These are phyloP conservation scores for Lipomyces spencermartinsiae DNA, from an alignment of 805 yeast species.

Conservation along the genomic window DNA sequence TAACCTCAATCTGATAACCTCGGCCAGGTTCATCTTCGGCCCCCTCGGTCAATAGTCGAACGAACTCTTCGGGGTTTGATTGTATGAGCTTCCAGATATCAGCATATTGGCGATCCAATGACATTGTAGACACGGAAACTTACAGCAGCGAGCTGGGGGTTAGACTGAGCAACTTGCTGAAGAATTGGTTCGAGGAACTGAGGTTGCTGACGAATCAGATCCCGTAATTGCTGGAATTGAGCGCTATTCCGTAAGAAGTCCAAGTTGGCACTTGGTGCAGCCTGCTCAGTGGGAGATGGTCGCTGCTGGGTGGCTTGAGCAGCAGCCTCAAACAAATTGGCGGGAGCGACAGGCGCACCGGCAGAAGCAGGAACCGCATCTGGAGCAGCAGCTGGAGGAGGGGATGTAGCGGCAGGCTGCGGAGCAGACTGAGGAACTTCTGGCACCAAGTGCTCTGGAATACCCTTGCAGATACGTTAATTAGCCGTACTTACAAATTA, in stretches of 20 bases:
- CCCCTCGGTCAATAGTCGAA: conserved; percentile 61
- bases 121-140: background rate
- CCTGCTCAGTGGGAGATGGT: conserved; percentile 53
- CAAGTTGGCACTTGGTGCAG: conserved; percentile 52
- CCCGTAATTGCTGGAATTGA: conserved; percentile 67
- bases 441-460: conserved; percentile 68
- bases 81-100: conserved; percentile 29
- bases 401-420: conserved; percentile 40
- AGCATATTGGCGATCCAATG: background rate
- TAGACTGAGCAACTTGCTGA: conserved; percentile 77
- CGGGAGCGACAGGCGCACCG: conserved; percentile 43
- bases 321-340: conserved; percentile 51
- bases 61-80: conserved; percentile 83
- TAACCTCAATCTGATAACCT: conserved; percentile 62
- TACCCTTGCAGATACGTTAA: conserved; percentile 53
- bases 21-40: conserved; percentile 56
- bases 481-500: too few relatives aligned
- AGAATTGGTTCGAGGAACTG: conserved; percentile 83
- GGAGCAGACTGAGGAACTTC: conserved; percentile 38
- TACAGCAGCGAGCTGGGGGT: conserved; percentile 82
- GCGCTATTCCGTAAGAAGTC: conserved; percentile 45
- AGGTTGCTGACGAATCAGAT: conserved; percentile 82
- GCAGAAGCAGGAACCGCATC: conserved; percentile 41
- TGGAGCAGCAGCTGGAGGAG: conserved; percentile 37
- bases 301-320: conserved; percentile 54